Evolutionary conservation across 805 yeast species (phyloP).

Genomic region (Sugiyamaella mastotermitis): DNA sequence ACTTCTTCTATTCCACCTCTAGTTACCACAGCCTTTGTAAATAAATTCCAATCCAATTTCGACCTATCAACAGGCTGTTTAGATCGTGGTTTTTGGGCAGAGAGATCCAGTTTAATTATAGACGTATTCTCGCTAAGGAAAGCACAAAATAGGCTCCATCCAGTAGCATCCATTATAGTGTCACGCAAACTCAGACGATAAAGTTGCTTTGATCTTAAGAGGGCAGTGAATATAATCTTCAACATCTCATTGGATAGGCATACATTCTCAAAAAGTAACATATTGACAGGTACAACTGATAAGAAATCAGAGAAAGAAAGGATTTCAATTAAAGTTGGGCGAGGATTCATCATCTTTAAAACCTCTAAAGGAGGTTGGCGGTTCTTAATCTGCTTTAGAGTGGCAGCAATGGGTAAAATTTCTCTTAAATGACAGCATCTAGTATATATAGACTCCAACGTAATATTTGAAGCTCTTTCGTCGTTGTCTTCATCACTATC

Average conservation of each 20-base stretch:
- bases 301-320: constrained; percentile 85
- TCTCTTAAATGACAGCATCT: constrained; percentile 91
- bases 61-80: constrained; percentile 43
- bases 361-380: constrained; percentile 68
- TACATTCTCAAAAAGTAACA: constrained; percentile 75
- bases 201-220: constrained; percentile 58
- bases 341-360: constrained; percentile 74
- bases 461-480: constrained; percentile 22
- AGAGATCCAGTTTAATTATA: constrained; percentile 23
- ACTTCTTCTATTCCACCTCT: constrained; percentile 78
- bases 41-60: constrained; percentile 76
- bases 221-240: constrained; percentile 61
- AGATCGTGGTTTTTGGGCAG: constrained; percentile 21
- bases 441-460: constrained; percentile 73
- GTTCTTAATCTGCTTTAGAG: constrained; percentile 71
- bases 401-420: constrained; percentile 87
- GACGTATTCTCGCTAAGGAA: constrained; percentile 17
- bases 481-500: constrained; percentile 27
- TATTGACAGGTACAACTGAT: constrained; percentile 74
- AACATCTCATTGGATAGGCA: constrained; percentile 70
- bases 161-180: constrained; percentile 61
- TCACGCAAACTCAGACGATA: constrained; percentile 74
- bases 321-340: constrained; percentile 83
- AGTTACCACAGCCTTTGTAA: constrained; percentile 60
- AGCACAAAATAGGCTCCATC: constrained; percentile 70